phyloP scores from a whole-genome alignment of 495 filamentous ascomycete species.

The Podospora australis region DNA sequence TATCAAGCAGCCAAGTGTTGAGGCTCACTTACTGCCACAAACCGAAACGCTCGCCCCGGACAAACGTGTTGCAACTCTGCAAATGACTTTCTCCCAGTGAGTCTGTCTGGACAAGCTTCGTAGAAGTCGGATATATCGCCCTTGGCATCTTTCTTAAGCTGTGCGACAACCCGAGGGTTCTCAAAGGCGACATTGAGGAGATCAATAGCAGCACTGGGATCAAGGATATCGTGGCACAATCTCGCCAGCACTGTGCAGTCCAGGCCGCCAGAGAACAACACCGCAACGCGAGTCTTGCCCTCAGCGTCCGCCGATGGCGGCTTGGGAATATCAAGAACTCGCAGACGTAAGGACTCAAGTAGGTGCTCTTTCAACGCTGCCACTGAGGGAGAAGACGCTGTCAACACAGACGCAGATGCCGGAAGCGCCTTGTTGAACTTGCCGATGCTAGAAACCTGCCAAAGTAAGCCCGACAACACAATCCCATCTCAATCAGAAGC shows the following conservation, averaged over 20 bases:
- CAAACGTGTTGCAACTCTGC: slow-evolving; percentile 66
- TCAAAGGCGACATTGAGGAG: slow-evolving; percentile 96
- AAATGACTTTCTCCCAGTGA: slow-evolving; percentile 73
- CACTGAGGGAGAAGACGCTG: slow-evolving; percentile 47
- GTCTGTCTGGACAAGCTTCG: slow-evolving; percentile 81
- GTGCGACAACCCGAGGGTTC: slow-evolving; percentile 66
- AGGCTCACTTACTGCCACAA: slow-evolving; percentile 56
- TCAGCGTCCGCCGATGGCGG: slow-evolving; percentile 32
- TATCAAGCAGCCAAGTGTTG: too few relatives aligned
- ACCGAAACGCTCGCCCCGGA: slow-evolving; percentile 67
- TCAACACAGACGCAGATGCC: slow-evolving; percentile 27
- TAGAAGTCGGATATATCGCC: slow-evolving; percentile 43
- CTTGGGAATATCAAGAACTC: slow-evolving; percentile 62
- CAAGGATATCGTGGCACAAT: slow-evolving; percentile 72
- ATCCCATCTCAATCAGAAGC: not conserved
- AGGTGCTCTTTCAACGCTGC: slow-evolving; percentile 52
- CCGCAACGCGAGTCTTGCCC: slow-evolving; percentile 54
- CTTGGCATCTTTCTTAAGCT: slow-evolving; percentile 18
- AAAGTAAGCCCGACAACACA: slow-evolving; percentile 32
- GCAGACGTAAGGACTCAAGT: slow-evolving; percentile 54
- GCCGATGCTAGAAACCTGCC: slow-evolving; percentile 55
- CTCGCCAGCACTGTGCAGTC: slow-evolving; percentile 88
- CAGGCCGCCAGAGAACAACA: slow-evolving; percentile 91
- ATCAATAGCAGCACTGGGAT: slow-evolving; percentile 63
- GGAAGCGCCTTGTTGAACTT: slow-evolving; percentile 53